Percentiles rank a stretch among this genome's conserved stretches.
Conservation (phyloP, 495 filamentous ascomycete species). For the Gamarada debralockiae region DNA sequence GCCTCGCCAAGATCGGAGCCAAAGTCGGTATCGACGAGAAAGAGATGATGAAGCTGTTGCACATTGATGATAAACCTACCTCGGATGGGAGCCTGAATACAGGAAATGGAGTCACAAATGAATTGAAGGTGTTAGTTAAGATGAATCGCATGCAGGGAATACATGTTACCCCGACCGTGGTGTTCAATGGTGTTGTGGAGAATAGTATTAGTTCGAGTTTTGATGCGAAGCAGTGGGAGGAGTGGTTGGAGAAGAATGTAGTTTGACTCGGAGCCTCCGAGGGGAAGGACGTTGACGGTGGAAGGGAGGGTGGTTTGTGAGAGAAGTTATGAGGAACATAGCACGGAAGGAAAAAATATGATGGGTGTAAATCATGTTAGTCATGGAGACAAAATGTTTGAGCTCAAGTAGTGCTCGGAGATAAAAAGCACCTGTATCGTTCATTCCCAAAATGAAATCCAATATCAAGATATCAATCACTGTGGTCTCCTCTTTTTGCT, state of each 20-base stretch:
- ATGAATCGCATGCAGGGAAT: slow-evolving; percentile 72
- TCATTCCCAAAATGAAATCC: too few relatives aligned
- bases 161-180: slow-evolving; percentile 85
- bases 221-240: slow-evolving; percentile 73
- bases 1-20: slow-evolving; percentile 63
- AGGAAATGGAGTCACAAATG: slow-evolving; percentile 78
- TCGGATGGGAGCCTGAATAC: slow-evolving; percentile 63
- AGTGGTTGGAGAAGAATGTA: slow-evolving; percentile 79
- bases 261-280: slow-evolving; percentile 35
- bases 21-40: slow-evolving; percentile 63
- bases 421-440: too few relatives aligned
- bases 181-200: slow-evolving; percentile 84
- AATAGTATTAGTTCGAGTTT: slow-evolving; percentile 74
- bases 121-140: slow-evolving; percentile 82
- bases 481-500: too few relatives aligned
- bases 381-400: too few relatives aligned
- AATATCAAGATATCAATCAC: too few relatives aligned
- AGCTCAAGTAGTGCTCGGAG: too few relatives aligned
- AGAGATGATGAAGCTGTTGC: slow-evolving; percentile 59
- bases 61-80: slow-evolving; percentile 56
- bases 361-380: too few relatives aligned
- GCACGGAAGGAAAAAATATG: neutral
- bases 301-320: too few relatives aligned
- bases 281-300: neutral
- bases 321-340: neutral